Evolutionary conservation across 2,329 filamentous ascomycete genomes (phyloP), one percentile per base, ranked within the genome.

Genomic region (Diaporthe capsici): DNA sequence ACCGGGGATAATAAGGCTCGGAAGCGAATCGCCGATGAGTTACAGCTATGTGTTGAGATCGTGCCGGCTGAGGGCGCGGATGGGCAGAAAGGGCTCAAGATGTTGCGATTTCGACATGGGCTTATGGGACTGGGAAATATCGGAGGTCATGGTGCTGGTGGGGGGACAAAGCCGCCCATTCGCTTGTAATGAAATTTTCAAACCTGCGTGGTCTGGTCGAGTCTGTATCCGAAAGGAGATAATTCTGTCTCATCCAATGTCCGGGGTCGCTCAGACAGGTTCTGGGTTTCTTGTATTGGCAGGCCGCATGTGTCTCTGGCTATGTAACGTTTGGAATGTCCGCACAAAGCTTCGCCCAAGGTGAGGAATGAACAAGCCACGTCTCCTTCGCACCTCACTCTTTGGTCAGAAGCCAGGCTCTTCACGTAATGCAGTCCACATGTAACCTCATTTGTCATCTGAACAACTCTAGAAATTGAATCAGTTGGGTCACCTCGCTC

Each of bases 21-120:
- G 65, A 58, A 31, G n/a, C 42, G 42, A 17, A 49, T 74, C 10
- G 72, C 72, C 22, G 22, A 58, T 1, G 42, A 60, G 34, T 10
- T 74, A 6, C n/a, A 37, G 42, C 22, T 57, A n/a, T 42, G 55
- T 37, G 13, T 74, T 20, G 42, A 37, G 31, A 34, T 71, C 20
- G 72, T 74, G 55, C 63, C 63, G 20, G 63, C 55, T n/a, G 12
- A 55, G 22, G 58, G 58, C 13, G 34, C n/a, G 8, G 55, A 58
- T 22, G 55, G 44, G 15, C 34, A 34, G 13, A 37, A 39, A 7
- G 72, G 55, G 22, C 49, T 68, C 9, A 71, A 74, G 65, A 70
- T 25, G 57, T 49, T 74, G 42, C 28, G 49, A 7, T 74, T 74
- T 39, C 44, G 53, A 5, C 61, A 70, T 22, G 17, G 34, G n/a